Base-by-base conservation (phyloP, 1,284 basidiomycete species). In the Cryptococcus sp. region DNA sequence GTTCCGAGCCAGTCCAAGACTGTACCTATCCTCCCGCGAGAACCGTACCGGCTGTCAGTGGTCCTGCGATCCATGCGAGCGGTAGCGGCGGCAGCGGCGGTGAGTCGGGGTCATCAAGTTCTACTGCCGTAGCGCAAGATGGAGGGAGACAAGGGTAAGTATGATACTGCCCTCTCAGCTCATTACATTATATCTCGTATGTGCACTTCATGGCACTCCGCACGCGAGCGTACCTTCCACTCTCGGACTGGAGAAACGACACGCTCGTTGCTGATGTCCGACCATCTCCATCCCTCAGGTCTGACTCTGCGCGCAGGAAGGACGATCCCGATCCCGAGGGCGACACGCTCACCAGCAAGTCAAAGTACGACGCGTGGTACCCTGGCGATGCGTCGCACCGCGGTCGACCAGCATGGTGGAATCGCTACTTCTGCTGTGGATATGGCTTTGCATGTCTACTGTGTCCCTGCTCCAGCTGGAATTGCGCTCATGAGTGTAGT, bases 341-440 rank as follows among this genome's bases (percentile, higher is more conserved):
- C 7, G 31, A 35, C 5, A 35, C 31, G 31, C 31, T 35, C 31
- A 5, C 31, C 5, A 45, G 8, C 42, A 45, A 45, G 11, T 19
- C 42, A 13, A n/a, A n/a, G 45, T 68, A 73, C 60, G 61, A 67
- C 17, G 23, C 50, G 19, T 71, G 69, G 69, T 70, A 73, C 42
- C 69, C 69, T 35, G 71, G 67, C 3, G 71, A 72, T 49, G 66
- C 66, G 42, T 61, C 56, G 23, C 56, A 66, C 20, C 23, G 64
- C 42, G 71, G 71, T 48, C 56, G 66, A 46, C 69, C 68, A 38
- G 58, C 64, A 3, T 70, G 71, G 65, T 73, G 71, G 71, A 73
- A 71, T 56, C 60, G 60, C 23, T 39, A 58, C 17, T 69, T 71
- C 47, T 71, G 71, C 41, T 73, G 70, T 55, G 70, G 70, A 11